A percentile compares a stretch with the other conserved stretches of the same genome.
Evolutionary conservation across 1,284 basidiomycete genomes (phyloP).

Genomic region (Cutaneotrichosporon sp.): DNA sequence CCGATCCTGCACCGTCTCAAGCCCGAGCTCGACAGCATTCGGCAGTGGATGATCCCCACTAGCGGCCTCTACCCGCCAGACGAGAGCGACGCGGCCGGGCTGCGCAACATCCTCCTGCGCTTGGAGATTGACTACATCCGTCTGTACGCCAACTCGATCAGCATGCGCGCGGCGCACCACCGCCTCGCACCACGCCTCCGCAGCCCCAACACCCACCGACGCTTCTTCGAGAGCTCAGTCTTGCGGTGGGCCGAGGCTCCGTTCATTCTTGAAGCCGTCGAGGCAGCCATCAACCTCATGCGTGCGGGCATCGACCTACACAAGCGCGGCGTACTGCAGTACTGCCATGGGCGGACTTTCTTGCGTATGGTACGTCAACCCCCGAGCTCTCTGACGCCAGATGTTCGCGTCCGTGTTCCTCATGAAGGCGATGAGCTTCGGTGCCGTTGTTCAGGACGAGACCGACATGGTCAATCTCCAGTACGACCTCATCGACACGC

Average conservation of each 20-base stretch:
- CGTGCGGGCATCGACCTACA: constrained; percentile 9
- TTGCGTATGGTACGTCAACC: constrained; percentile 11
- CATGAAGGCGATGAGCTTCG: constrained; percentile 17
- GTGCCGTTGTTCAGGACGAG: constrained; percentile 9
- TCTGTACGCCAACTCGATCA: constrained; percentile 28
- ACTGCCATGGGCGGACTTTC: constrained; percentile 14
- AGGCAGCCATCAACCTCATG: constrained; percentile 8
- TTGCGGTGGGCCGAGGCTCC: constrained; percentile 16
- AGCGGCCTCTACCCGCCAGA: neutral
- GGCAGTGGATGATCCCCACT: constrained; percentile 13
- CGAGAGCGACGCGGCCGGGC: constrained; percentile 6
- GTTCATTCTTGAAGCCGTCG: constrained; percentile 14
- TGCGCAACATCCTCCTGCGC: constrained; percentile 25
- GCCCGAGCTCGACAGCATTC: constrained; percentile 27
- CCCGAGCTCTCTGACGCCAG: neutral
- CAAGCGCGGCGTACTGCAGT: constrained; percentile 3
- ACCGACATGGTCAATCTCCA: constrained; percentile 11
- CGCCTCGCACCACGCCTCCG: constrained; percentile 5
- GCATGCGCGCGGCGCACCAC: constrained; percentile 25
- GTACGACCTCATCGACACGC: constrained; percentile 7
- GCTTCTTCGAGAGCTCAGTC: neutral
- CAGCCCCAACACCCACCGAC: neutral
- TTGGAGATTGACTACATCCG: constrained; percentile 30
- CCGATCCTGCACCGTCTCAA: constrained; percentile 26
- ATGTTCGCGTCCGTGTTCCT: constrained; percentile 19